These are phyloP conservation scores for Guyanaporus albipodus DNA, from an alignment of 768 basidiomycete species.

Conservation along the genomic window DNA sequence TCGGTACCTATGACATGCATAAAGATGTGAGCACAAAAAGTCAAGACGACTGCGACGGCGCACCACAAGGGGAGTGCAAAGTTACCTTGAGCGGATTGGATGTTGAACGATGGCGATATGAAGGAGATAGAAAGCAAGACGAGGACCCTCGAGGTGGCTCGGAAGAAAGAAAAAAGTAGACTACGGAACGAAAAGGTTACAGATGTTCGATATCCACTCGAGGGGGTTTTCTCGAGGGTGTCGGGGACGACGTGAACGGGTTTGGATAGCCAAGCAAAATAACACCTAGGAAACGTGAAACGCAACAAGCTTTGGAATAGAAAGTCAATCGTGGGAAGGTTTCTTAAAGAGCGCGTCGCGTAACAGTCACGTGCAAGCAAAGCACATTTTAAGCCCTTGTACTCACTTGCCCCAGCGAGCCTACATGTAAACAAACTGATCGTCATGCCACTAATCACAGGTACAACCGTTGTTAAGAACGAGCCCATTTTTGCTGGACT, in stretches of 20 bases:
- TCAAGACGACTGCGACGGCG: neutral
- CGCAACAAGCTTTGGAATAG: slow-evolving; percentile 23
- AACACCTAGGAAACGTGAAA: slow-evolving; percentile 26
- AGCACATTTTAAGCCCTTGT: slow-evolving; percentile 8
- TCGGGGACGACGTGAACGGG: slow-evolving; percentile 13
- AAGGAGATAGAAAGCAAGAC: slow-evolving; percentile 23
- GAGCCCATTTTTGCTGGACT: no score
- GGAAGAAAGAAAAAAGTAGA: slow-evolving; percentile 13
- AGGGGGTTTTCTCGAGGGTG: slow-evolving; percentile 13
- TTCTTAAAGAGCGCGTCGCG: slow-evolving; percentile 37
- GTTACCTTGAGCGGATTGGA: slow-evolving; percentile 23
- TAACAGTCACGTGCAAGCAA: slow-evolving; percentile 35
- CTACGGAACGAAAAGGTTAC: slow-evolving; percentile 14
- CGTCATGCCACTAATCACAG: neutral
- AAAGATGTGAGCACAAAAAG: slow-evolving; percentile 7
- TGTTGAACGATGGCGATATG: slow-evolving; percentile 23
- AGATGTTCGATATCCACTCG: slow-evolving; percentile 1
- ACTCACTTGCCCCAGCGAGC: no score
- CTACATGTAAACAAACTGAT: neutral
- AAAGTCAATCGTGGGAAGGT: slow-evolving; percentile 28
- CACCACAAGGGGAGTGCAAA: neutral
- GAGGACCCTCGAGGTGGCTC: slow-evolving; percentile 20
- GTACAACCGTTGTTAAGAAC: neutral
- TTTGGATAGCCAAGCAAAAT: slow-evolving; percentile 17
- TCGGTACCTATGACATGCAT: slow-evolving; percentile 8